Percentiles rank a stretch among this genome's conserved stretches.
These are phyloP conservation scores for Scytalidium sp. DNA, from an alignment of 2,329 filamentous ascomycete genomes.

Conservation along the genomic window DNA sequence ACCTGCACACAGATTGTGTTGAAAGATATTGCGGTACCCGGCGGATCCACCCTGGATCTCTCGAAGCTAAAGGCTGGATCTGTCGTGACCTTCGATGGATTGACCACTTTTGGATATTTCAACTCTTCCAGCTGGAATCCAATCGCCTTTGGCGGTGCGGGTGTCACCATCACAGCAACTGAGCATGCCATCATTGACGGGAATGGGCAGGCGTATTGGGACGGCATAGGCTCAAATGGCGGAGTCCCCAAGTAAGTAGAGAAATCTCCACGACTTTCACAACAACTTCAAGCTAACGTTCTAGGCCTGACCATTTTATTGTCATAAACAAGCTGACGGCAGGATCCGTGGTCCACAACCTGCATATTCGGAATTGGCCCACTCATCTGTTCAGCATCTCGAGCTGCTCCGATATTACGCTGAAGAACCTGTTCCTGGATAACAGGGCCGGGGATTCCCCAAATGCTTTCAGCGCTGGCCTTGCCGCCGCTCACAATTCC, in stretches of 20 bases:
- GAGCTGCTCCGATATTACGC: conserved; percentile 36
- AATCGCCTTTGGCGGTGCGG: conserved; percentile 51
- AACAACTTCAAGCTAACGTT: conserved; percentile 24
- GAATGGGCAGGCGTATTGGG: conserved; percentile 59
- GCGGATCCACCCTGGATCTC: conserved; percentile 54
- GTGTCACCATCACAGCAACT: conserved; percentile 51
- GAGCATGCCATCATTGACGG: conserved; percentile 53
- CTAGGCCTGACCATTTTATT: conserved; percentile 56
- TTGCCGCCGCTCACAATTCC: conserved; percentile 42
- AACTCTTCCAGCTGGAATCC: conserved; percentile 19
- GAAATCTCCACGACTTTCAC: neutral
- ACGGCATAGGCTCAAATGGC: conserved; percentile 55
- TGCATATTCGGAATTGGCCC: conserved; percentile 52
- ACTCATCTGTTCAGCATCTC: conserved; percentile 49
- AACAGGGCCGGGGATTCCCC: conserved; percentile 49
- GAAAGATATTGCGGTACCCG: conserved; percentile 53
- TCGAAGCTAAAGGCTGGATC: conserved; percentile 48
- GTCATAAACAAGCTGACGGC: conserved; percentile 49
- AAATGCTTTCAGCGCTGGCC: conserved; percentile 22
- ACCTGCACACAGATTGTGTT: conserved; percentile 53
- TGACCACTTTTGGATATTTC: conserved; percentile 38
- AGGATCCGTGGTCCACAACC: conserved; percentile 43
- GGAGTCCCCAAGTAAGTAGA: conserved; percentile 33
- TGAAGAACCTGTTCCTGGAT: conserved; percentile 53
- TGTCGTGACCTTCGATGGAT: conserved; percentile 59